A percentile compares a stretch with the other conserved stretches of the same genome.
These are phyloP conservation scores for Lipomyces lipofer DNA, from an alignment of 805 yeast species.

Conservation along the genomic window DNA sequence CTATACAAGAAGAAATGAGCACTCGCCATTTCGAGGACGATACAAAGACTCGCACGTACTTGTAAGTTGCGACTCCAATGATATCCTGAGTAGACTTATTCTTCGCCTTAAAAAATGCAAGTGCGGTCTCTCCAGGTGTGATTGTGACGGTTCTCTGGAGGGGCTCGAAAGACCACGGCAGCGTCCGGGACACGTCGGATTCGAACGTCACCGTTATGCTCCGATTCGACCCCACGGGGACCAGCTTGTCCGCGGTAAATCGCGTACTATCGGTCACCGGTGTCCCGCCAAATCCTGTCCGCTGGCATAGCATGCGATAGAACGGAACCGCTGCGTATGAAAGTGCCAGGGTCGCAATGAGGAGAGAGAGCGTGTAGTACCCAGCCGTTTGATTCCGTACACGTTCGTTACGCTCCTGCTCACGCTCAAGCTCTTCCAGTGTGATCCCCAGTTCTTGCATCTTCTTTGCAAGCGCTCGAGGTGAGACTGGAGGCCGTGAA, in stretches of 20 bases:
- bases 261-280: conserved; percentile 82
- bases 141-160: conserved; percentile 91
- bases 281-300: conserved; percentile 95
- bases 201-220: conserved; percentile 84
- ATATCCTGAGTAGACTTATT: conserved; percentile 84
- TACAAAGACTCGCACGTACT: conserved; percentile 8
- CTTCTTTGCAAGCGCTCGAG: conserved; percentile 4
- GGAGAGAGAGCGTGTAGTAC: conserved; percentile 67
- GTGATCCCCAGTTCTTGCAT: conserved; percentile 22
- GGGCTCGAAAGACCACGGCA: conserved; percentile 95
- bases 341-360: conserved; percentile 68
- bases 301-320: conserved; percentile 85
- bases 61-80: conserved; percentile 96
- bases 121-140: conserved; percentile 96
- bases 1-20: conserved; percentile 42
- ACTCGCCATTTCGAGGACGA: no score
- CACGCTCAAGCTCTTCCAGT: conserved; percentile 14
- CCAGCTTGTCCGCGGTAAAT: conserved; percentile 82
- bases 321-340: conserved; percentile 91
- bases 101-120: conserved; percentile 92
- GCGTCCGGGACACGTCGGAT: conserved; percentile 82
- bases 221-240: conserved; percentile 83
- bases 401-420: conserved; percentile 35
- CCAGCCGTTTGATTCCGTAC: conserved; percentile 56
- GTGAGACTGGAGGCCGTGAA: no score